Conservation (phyloP, 2,329 filamentous ascomycete species). For the Onygenales sp. region DNA sequence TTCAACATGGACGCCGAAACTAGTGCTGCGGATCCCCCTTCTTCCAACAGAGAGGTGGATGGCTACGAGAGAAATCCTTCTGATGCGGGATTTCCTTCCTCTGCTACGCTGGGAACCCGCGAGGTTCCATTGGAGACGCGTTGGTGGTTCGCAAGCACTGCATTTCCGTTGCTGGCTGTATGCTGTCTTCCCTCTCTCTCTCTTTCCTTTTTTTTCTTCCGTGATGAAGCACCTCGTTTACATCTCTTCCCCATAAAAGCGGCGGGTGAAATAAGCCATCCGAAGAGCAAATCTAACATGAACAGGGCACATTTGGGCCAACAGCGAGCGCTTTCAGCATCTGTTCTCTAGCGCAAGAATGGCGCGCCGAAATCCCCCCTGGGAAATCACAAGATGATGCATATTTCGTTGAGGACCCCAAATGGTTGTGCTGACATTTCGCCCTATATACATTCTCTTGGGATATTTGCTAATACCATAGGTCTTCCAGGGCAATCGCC, state of each 20-base stretch:
- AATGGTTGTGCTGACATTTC: slow-evolving; percentile 32
- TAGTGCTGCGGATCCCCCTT: not conserved
- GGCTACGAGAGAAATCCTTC: not conserved
- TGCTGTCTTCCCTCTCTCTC: slow-evolving; percentile 3
- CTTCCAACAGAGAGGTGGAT: not conserved
- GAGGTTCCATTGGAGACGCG: slow-evolving; percentile 13
- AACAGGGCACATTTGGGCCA: slow-evolving; percentile 42
- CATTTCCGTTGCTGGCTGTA: slow-evolving; percentile 46
- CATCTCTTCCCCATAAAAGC: too few species aligned
- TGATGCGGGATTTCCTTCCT: not conserved
- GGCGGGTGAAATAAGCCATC: too few species aligned
- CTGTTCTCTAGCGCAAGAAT: slow-evolving; percentile 47
- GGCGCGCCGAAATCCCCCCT: slow-evolving; percentile 44
- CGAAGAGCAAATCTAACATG: not conserved
- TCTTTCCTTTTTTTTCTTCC: not conserved
- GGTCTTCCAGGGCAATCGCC: slow-evolving; percentile 35
- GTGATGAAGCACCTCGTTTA: too few species aligned
- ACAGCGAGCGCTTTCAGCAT: slow-evolving; percentile 47
- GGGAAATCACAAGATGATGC: slow-evolving; percentile 37
- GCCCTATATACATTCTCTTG: not conserved
- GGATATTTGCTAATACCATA: slow-evolving; percentile 1
- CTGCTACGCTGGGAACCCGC: not conserved
- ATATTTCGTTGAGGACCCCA: slow-evolving; percentile 41
- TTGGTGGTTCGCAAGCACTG: slow-evolving; percentile 55
- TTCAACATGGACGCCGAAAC: not conserved